Conservation (phyloP, 345 rosid species). For the Eucalyptus regnans region DNA sequence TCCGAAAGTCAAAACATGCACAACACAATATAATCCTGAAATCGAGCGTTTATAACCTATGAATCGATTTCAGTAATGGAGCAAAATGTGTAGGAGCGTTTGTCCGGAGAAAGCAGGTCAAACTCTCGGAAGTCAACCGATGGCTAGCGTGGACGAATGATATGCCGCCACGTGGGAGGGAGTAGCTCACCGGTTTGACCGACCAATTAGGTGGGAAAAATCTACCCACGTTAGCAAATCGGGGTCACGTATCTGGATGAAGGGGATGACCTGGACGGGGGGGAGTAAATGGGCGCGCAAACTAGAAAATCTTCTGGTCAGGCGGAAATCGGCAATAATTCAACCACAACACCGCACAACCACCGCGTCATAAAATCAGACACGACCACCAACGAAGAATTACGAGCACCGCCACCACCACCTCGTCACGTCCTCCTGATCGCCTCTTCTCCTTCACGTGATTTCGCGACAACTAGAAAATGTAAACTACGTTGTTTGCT, state of each 20-base stretch:
- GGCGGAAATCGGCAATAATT: background rate
- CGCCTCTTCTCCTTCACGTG: background rate
- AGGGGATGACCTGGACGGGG: background rate
- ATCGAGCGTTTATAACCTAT: background rate
- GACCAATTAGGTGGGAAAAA: background rate
- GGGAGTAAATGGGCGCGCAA: background rate
- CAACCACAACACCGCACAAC: background rate
- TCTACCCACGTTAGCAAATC: background rate
- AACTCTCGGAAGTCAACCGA: background rate
- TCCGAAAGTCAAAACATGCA: background rate
- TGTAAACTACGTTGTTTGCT: background rate
- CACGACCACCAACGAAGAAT: background rate
- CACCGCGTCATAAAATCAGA: background rate
- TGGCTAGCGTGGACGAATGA: background rate
- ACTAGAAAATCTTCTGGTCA: background rate
- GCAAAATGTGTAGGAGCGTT: background rate
- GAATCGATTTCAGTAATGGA: background rate
- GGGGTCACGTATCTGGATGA: background rate
- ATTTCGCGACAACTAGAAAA: background rate
- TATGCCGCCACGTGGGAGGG: constrained; percentile 10
- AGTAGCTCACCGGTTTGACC: constrained; percentile 11
- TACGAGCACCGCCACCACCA: background rate
- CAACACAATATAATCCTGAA: background rate
- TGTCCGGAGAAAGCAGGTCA: background rate
- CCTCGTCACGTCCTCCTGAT: background rate